phyloP scores from a whole-genome alignment of 306 rosid species.

The Phaseolus lunatus region DNA sequence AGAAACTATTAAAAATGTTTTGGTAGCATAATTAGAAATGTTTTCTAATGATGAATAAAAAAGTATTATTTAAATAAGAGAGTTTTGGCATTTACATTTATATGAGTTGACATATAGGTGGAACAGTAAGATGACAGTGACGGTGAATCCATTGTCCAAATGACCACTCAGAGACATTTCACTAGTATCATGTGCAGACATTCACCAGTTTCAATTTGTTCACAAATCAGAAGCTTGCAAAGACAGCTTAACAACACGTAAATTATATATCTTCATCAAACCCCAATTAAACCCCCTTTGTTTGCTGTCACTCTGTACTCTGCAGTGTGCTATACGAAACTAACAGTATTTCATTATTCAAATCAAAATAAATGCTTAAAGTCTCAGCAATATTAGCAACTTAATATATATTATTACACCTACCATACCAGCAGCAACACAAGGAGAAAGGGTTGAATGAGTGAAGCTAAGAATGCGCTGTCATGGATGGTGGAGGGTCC shows the following conservation, averaged over 20 bases:
- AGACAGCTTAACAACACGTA: slow-evolving; percentile 27
- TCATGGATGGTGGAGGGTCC: slow-evolving; percentile 54
- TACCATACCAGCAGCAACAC: not conserved
- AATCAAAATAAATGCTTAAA: not conserved
- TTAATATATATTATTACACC: not conserved
- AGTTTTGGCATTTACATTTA: too few species aligned
- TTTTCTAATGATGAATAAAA: too few species aligned
- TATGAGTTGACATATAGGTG: not conserved
- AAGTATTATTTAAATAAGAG: too few species aligned
- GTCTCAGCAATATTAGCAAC: not conserved
- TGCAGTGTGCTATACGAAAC: slow-evolving; percentile 38
- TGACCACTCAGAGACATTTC: not conserved
- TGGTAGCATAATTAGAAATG: too few species aligned
- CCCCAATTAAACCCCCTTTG: not conserved
- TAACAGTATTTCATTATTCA: not conserved
- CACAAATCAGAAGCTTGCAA: not conserved
- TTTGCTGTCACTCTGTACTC: slow-evolving; percentile 26
- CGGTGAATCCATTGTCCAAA: not conserved
- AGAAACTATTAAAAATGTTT: too few species aligned
- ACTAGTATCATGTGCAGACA: not conserved
- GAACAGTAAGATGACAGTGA: not conserved
- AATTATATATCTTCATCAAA: not conserved
- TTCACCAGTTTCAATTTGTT: not conserved
- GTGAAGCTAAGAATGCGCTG: slow-evolving; percentile 48
- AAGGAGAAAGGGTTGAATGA: slow-evolving; percentile 22